A percentile compares a stretch with the other conserved stretches of the same genome.
Evolutionary conservation across 345 rosid species (phyloP).

Genomic region (Populus tremula): DNA sequence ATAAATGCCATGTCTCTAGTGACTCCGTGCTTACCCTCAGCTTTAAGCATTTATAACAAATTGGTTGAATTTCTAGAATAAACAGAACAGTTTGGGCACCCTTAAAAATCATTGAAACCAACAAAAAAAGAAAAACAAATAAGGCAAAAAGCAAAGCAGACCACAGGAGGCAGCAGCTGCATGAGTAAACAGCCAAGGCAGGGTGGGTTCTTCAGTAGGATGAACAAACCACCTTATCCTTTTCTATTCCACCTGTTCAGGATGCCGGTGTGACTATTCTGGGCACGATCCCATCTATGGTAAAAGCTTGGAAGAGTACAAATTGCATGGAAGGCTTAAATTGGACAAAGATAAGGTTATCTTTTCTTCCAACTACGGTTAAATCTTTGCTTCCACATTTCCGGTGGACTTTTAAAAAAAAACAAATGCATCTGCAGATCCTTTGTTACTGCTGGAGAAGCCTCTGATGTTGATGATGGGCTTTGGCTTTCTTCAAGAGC

Average conservation of each 20-base stretch:
- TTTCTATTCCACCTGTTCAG: conserved; percentile 30
- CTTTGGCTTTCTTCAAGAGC: conserved; percentile 92
- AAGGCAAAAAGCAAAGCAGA: too few species aligned
- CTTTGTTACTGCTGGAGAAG: conserved; percentile 71
- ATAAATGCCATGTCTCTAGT: neutral
- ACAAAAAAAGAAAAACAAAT: too few species aligned
- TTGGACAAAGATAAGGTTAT: conserved; percentile 74
- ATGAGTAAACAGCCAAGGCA: neutral
- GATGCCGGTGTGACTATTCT: conserved; percentile 82
- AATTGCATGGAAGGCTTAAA: conserved; percentile 65
- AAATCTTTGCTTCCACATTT: neutral
- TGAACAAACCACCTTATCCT: neutral
- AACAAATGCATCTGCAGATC: conserved; percentile 34
- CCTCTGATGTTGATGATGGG: conserved; percentile 77
- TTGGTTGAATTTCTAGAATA: too few species aligned
- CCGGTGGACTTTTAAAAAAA: neutral
- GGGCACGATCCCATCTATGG: conserved; percentile 87
- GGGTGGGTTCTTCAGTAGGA: neutral
- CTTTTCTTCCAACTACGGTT: neutral
- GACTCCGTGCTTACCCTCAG: too few species aligned
- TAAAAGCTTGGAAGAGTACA: conserved; percentile 72
- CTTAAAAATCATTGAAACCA: neutral
- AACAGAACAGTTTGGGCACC: neutral
- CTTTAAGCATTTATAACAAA: too few species aligned
- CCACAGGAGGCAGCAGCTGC: neutral